Base-by-base conservation (phyloP, 345 rosid species). In the Xanthoceras sorbifolium region DNA sequence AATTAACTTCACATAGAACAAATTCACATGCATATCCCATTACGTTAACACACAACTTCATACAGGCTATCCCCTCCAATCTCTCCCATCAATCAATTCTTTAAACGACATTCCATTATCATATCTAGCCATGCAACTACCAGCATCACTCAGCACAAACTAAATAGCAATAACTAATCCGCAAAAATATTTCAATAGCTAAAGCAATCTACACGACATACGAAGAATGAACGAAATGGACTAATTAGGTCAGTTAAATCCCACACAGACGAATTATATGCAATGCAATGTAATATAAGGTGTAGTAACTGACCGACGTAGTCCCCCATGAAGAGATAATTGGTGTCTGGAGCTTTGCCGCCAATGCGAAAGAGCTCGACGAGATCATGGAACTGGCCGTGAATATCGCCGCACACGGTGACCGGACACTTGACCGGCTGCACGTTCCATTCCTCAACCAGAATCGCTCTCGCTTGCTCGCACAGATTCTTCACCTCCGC, bases 241-340 rank as follows among this genome's bases (percentile, higher is more conserved):
- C 1, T 3, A 62, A 28, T 28, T 23, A 61, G 11, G 38, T 9
- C 29, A 29, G 23, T 60, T 9, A 36, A 73, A 26, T 42, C 55
- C 18, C 40, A 28, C 8, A 9, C 12, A 2, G n/a, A 46, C 3
- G 38, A 4, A 1, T 26, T 22, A 26, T 64, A 61, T 42, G 60
- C 60, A 54, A 32, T 52, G 28, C 0, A 61, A 31, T 18, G 60
- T n/a, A n/a, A n/a, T n/a, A n/a, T n/a, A 22, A 69, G 38, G 34
- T 25, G 64, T 5, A 40, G 52, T 20, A 46, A 84, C 86, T 54
- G 66, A 87, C 88, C 88, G 17, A 87, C 90, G 38, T 87, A 87
- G 55, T 87, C 90, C 25, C 90, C 90, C 90, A 87, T 87, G 82
- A 85, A 87, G 67, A 87, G 88, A 69, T 87, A 87, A 54, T 85